A percentile compares a stretch with the other conserved stretches of the same genome.
Conservation (phyloP, 306 rosid genomes). For the Acacia acuminata region DNA sequence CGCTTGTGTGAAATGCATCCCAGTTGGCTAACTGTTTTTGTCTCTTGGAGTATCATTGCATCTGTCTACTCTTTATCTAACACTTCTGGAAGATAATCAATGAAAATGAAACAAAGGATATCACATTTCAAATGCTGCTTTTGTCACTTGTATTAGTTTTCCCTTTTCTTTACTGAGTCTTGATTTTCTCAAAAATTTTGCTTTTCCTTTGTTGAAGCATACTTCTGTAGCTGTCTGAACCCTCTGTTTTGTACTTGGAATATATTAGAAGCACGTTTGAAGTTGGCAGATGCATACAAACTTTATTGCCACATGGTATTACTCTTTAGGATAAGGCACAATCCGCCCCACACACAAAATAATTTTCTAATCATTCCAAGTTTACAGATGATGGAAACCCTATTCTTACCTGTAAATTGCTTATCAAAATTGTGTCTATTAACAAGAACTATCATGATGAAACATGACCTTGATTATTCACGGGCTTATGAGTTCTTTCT, state of each 20-base stretch:
- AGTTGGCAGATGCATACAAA: background rate
- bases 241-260: background rate
- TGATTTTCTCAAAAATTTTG: background rate
- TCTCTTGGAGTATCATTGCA: background rate
- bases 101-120: background rate
- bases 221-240: background rate
- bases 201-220: background rate
- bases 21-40: background rate
- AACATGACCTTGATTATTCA: conserved; percentile 24
- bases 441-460: background rate
- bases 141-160: background rate
- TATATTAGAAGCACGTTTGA: background rate
- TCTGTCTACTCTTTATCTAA: background rate
- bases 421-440: background rate
- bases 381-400: background rate
- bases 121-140: background rate
- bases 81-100: background rate
- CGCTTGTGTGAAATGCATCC: background rate
- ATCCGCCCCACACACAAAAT: background rate
- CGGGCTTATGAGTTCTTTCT: background rate
- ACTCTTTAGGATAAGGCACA: background rate
- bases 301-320: background rate
- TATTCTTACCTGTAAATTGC: background rate
- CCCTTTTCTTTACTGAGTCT: background rate
- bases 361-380: background rate